A percentile compares a stretch with the other conserved stretches of the same genome.
Evolutionary conservation across 2,329 filamentous ascomycete species (phyloP).

Genomic region (Ophiostoma sp.): DNA sequence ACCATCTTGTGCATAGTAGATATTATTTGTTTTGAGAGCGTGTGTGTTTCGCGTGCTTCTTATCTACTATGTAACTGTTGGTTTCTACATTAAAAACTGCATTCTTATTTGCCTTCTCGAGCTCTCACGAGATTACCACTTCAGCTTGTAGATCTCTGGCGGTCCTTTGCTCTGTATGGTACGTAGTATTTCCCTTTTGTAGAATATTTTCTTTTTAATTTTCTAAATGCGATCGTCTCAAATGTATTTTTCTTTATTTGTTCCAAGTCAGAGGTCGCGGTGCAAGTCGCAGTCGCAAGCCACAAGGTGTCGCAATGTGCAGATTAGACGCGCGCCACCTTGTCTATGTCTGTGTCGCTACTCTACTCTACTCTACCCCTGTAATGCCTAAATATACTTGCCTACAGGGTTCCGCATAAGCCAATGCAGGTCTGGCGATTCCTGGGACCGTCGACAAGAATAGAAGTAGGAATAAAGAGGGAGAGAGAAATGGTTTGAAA

Average conservation of each 20-base stretch:
- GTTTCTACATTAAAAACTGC: background rate
- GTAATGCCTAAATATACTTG: background rate
- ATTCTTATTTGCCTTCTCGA: background rate
- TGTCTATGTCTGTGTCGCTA: background rate
- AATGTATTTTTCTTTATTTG: background rate
- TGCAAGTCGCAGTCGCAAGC: background rate
- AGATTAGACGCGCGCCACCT: constrained; percentile 9
- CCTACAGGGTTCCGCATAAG: constrained; percentile 10
- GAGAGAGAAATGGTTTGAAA: background rate
- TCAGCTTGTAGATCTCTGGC: no score
- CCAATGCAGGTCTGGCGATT: constrained; percentile 13
- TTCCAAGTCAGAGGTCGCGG: background rate
- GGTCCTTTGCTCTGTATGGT: no score
- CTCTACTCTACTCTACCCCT: background rate
- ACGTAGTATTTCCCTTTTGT: no score
- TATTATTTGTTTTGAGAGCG: background rate
- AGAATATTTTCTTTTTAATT: no score
- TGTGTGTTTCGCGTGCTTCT: background rate
- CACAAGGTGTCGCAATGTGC: background rate
- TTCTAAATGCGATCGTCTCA: no score
- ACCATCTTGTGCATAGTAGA: background rate
- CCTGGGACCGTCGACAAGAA: constrained; percentile 11
- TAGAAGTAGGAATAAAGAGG: background rate
- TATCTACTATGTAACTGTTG: background rate
- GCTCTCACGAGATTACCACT: no score